phyloP scores from a whole-genome alignment of 2,329 filamentous ascomycete species.

The Epicoccum sorghinum region DNA sequence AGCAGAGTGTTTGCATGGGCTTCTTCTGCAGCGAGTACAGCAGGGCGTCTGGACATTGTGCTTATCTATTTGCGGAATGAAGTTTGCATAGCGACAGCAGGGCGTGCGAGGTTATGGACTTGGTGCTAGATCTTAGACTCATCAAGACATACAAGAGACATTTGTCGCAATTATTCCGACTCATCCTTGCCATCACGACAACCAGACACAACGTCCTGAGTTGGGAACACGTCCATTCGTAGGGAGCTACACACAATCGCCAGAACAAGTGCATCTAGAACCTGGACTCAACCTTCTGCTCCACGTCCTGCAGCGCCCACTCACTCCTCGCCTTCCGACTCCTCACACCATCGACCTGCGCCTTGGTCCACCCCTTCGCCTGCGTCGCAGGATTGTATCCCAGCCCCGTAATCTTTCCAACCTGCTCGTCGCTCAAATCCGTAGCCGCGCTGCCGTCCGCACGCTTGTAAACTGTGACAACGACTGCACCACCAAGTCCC shows the following conservation, averaged over 20 bases:
- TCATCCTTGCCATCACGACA: too few species aligned
- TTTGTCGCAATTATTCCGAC: too few species aligned
- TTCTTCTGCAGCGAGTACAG: background rate
- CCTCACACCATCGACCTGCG: slow-evolving; percentile 71
- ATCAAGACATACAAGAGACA: slow-evolving; percentile 19
- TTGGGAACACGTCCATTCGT: too few species aligned
- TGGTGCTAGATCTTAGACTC: slow-evolving; percentile 29
- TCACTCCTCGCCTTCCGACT: slow-evolving; percentile 70
- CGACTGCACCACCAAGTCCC: slow-evolving; percentile 86
- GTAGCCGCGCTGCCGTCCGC: slow-evolving; percentile 74
- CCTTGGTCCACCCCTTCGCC: slow-evolving; percentile 84
- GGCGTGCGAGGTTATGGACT: slow-evolving; percentile 2
- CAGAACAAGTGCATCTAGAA: slow-evolving; percentile 53
- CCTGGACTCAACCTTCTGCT: slow-evolving; percentile 74
- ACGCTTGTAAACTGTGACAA: slow-evolving; percentile 87
- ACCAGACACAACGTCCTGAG: too few species aligned
- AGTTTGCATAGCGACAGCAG: background rate
- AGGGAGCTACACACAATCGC: too few species aligned
- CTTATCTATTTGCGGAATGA: background rate
- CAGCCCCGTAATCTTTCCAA: slow-evolving; percentile 70
- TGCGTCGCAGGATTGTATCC: slow-evolving; percentile 93
- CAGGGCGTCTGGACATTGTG: background rate
- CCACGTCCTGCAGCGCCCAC: slow-evolving; percentile 79
- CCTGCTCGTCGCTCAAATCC: slow-evolving; percentile 65
- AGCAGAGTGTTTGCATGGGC: background rate